phyloP scores from a whole-genome alignment of 2,329 filamentous ascomycete species.

The Nemania abortiva region DNA sequence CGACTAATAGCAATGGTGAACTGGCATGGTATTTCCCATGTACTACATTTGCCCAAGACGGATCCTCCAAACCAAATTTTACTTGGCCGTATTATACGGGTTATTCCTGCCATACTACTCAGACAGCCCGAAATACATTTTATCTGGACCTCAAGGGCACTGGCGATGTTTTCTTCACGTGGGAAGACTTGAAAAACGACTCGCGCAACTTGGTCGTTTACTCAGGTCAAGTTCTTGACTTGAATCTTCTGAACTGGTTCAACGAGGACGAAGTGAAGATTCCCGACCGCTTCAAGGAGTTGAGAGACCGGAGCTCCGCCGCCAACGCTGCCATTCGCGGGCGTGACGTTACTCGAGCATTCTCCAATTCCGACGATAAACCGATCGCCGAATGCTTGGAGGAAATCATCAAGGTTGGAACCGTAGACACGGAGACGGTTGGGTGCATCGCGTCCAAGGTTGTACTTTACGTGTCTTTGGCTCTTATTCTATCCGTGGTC shows the following conservation, averaged over 20 bases:
- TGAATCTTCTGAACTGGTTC: conserved; percentile 91
- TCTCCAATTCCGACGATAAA: conserved; percentile 84
- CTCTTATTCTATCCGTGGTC: conserved; percentile 93
- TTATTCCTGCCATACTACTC: conserved; percentile 88
- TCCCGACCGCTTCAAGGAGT: conserved; percentile 81
- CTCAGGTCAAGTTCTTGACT: conserved; percentile 91
- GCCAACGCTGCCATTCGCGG: conserved; percentile 77
- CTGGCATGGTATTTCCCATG: conserved; percentile 99
- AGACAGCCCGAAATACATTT: conserved; percentile 75
- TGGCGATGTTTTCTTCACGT: conserved; percentile 95
- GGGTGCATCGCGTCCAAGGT: conserved; percentile 98
- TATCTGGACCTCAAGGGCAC: conserved; percentile 75
- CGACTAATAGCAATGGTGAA: conserved; percentile 76
- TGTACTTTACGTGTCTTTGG: conserved; percentile 91
- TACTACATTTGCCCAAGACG: conserved; percentile 91
- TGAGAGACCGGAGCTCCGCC: conserved; percentile 74
- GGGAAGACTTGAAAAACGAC: conserved; percentile 91
- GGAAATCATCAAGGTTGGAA: conserved; percentile 95
- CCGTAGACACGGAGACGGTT: conserved; percentile 93
- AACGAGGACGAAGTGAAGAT: conserved; percentile 82
- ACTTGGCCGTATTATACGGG: conserved; percentile 83
- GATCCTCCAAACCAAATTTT: conserved; percentile 80
- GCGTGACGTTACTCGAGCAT: conserved; percentile 88
- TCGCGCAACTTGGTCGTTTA: conserved; percentile 94
- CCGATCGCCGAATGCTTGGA: conserved; percentile 86